Evolutionary conservation across 2,329 filamentous ascomycete genomes (phyloP).

Genomic region (Fusarium paranaense): DNA sequence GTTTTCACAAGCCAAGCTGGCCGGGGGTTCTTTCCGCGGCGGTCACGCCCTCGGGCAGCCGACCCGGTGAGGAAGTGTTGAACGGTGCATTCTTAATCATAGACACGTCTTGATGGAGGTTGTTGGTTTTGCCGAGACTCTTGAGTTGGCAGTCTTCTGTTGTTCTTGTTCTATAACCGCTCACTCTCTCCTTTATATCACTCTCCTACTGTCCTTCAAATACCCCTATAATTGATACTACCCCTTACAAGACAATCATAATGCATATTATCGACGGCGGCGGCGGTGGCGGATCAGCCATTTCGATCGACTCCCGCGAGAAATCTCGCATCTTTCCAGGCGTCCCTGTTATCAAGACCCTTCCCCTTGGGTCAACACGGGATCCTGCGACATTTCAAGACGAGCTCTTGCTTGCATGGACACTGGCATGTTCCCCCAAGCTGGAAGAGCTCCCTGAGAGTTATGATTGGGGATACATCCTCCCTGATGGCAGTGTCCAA

Average conservation of each 20-base stretch:
- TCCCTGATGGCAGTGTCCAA: constrained; percentile 24
- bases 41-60: neutral
- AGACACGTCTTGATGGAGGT: neutral
- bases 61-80: constrained; percentile 8
- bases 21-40: constrained; percentile 1
- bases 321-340: constrained; percentile 6
- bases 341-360: constrained; percentile 16
- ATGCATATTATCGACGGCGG: constrained; percentile 41
- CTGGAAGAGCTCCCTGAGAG: constrained; percentile 1
- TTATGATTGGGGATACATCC: constrained; percentile 27
- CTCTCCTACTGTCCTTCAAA: constrained; percentile 1
- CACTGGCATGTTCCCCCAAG: constrained; percentile 16
- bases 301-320: constrained; percentile 12
- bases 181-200: neutral
- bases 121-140: neutral
- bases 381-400: constrained; percentile 19
- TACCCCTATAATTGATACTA: neutral
- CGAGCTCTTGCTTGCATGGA: constrained; percentile 26
- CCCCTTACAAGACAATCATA: constrained; percentile 5
- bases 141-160: neutral
- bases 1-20: constrained; percentile 15
- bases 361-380: constrained; percentile 13
- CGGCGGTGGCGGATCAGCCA: constrained; percentile 31
- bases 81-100: constrained; percentile 13
- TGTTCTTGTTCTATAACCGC: neutral